These are phyloP conservation scores for Pseudevernia furfuracea DNA, from an alignment of 495 filamentous ascomycete genomes.

Conservation along the genomic window DNA sequence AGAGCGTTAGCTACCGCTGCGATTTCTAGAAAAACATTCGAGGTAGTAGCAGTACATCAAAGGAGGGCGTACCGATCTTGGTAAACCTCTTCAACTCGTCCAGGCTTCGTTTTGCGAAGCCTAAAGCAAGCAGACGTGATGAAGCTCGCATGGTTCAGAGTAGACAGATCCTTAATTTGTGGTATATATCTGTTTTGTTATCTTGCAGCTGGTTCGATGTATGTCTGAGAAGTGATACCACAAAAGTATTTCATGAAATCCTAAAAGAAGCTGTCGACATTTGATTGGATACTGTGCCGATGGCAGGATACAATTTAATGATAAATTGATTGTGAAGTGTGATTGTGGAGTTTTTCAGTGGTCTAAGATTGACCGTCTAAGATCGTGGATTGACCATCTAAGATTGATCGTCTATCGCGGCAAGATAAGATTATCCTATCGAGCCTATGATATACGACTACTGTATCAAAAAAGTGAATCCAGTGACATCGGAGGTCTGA, in stretches of 20 bases:
- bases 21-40: neutral
- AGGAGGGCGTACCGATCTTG: slow-evolving; percentile 42
- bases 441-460: too few relatives aligned
- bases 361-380: too few relatives aligned
- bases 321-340: too few relatives aligned
- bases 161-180: neutral
- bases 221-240: neutral
- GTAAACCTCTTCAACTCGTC: slow-evolving; percentile 58
- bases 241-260: neutral
- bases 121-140: slow-evolving; percentile 41
- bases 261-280: neutral
- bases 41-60: neutral
- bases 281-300: neutral
- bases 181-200: neutral
- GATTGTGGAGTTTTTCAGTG: too few relatives aligned
- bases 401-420: slow-evolving; percentile 1
- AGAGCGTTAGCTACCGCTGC: neutral
- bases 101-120: slow-evolving; percentile 56
- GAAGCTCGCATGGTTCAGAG: slow-evolving; percentile 39
- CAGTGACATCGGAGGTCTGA: too few relatives aligned
- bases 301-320: too few relatives aligned
- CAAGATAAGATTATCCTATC: slow-evolving; percentile 1
- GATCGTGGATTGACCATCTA: too few relatives aligned
- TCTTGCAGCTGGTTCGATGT: neutral
- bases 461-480: neutral